Evolutionary conservation across 805 yeast species (phyloP).

Genomic region (Candida sphagnicola): DNA sequence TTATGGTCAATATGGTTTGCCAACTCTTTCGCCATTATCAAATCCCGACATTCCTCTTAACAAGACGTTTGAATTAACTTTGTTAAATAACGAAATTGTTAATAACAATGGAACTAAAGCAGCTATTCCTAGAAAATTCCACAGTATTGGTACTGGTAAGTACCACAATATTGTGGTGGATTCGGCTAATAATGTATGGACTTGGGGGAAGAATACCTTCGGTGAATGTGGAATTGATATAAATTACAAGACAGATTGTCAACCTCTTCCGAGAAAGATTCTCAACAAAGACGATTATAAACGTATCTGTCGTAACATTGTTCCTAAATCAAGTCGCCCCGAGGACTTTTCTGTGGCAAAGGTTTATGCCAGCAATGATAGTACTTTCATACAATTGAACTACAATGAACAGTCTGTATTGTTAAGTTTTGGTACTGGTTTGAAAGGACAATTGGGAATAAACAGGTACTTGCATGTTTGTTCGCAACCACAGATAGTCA

Average conservation of each 20-base stretch:
- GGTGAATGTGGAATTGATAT: constrained; percentile 84
- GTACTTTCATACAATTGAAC: constrained; percentile 34
- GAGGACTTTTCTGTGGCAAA: constrained; percentile 45
- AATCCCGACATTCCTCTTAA: constrained; percentile 18
- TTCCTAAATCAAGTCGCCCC: constrained; percentile 20
- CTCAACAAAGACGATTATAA: constrained; percentile 13
- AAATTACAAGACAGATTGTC: constrained; percentile 58
- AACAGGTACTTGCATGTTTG: constrained; percentile 74
- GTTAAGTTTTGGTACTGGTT: constrained; percentile 78
- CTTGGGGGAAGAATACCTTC: constrained; percentile 79
- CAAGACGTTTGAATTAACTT: constrained; percentile 44
- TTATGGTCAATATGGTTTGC: constrained; percentile 83
- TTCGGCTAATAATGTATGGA: constrained; percentile 62
- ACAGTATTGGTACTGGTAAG: constrained; percentile 67
- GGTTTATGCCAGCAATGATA: constrained; percentile 68
- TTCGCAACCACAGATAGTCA: constrained; percentile 58
- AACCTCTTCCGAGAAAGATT: constrained; percentile 62
- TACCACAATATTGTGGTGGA: constrained; percentile 73
- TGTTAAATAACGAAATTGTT: constrained; percentile 46
- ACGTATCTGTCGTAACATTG: constrained; percentile 23
- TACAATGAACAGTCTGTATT: constrained; percentile 21
- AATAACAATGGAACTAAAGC: constrained; percentile 16
- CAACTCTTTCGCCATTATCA: constrained; percentile 62
- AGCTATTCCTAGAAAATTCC: constrained; percentile 42
- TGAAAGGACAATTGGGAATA: constrained; percentile 81